Conservation (phyloP, 495 filamentous ascomycete genomes). For the Astrothelium macrocarpum region DNA sequence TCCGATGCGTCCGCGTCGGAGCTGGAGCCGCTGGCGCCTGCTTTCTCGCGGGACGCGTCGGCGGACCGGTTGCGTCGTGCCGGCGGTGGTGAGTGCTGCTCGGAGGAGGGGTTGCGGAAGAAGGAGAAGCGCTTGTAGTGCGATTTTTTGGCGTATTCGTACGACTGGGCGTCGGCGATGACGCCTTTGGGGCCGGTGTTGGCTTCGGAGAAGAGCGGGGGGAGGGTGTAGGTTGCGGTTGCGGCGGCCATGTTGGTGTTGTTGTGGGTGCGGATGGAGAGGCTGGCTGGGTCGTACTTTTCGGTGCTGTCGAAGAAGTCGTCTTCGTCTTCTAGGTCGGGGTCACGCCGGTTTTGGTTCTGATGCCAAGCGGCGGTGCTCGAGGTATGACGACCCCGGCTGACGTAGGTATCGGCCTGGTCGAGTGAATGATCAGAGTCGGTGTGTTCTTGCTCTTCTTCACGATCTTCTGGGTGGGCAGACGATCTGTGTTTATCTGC, state of each 20-base stretch:
- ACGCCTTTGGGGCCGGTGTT: constrained; percentile 98
- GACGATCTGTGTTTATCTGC: constrained; percentile 40
- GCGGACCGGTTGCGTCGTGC: not conserved
- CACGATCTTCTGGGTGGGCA: constrained; percentile 51
- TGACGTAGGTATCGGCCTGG: constrained; percentile 25
- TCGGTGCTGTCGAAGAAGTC: constrained; percentile 45
- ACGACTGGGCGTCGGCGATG: constrained; percentile 88
- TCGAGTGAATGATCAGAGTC: constrained; percentile 24
- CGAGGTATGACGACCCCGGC: not conserved
- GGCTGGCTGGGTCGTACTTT: constrained; percentile 50
- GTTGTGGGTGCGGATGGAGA: constrained; percentile 46
- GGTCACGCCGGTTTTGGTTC: constrained; percentile 2
- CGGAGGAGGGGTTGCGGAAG: constrained; percentile 4
- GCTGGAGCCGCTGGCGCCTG: constrained; percentile 30
- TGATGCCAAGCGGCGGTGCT: constrained; percentile 1
- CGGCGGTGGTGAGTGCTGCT: not conserved
- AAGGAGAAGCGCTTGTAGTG: constrained; percentile 4
- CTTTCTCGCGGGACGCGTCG: not conserved
- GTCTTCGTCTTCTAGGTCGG: constrained; percentile 27
- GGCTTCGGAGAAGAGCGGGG: constrained; percentile 41
- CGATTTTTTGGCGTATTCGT: constrained; percentile 24
- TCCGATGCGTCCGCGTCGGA: constrained; percentile 54
- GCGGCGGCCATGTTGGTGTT: constrained; percentile 21
- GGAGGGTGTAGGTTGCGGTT: constrained; percentile 39
- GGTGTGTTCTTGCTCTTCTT: constrained; percentile 11